phyloP scores from a whole-genome alignment of 2,329 filamentous ascomycete genomes.

The Arthrobotrys pseudoclavata region DNA sequence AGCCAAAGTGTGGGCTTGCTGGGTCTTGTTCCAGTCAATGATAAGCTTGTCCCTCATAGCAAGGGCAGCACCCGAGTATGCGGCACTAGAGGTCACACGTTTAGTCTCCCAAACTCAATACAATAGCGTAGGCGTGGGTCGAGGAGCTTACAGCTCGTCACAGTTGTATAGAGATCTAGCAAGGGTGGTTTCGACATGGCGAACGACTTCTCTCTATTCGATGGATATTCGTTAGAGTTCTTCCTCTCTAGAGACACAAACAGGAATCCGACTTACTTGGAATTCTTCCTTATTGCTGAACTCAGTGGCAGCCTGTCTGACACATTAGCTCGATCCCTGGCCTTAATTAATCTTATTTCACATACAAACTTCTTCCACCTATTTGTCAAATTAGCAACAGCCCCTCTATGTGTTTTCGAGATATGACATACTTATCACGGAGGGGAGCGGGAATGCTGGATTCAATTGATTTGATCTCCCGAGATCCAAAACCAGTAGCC shows the following conservation, averaged over 20 bases:
- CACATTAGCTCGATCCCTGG: slow-evolving; percentile 5
- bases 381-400: slow-evolving; percentile 41
- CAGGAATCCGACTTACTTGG: slow-evolving; percentile 53
- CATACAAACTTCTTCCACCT: slow-evolving; percentile 64
- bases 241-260: neutral
- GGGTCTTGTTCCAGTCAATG: slow-evolving; percentile 97
- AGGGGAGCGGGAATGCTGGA: slow-evolving; percentile 63
- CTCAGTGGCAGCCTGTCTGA: slow-evolving; percentile 62
- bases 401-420: neutral
- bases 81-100: slow-evolving; percentile 71
- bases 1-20: slow-evolving; percentile 91
- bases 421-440: slow-evolving; percentile 62
- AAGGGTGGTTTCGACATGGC: slow-evolving; percentile 95
- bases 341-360: slow-evolving; percentile 7
- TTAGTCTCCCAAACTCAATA: slow-evolving; percentile 15
- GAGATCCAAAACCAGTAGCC: slow-evolving; percentile 90
- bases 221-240: slow-evolving; percentile 22
- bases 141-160: slow-evolving; percentile 76
- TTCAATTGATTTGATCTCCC: slow-evolving; percentile 94
- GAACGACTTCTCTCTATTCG: slow-evolving; percentile 81
- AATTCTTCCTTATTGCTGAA: slow-evolving; percentile 63
- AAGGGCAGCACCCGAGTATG: slow-evolving; percentile 89
- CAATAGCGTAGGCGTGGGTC: neutral
- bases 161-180: slow-evolving; percentile 98
- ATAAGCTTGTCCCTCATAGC: slow-evolving; percentile 94